Base-by-base conservation (phyloP, 805 yeast genomes). In the Novakomyces olei region DNA sequence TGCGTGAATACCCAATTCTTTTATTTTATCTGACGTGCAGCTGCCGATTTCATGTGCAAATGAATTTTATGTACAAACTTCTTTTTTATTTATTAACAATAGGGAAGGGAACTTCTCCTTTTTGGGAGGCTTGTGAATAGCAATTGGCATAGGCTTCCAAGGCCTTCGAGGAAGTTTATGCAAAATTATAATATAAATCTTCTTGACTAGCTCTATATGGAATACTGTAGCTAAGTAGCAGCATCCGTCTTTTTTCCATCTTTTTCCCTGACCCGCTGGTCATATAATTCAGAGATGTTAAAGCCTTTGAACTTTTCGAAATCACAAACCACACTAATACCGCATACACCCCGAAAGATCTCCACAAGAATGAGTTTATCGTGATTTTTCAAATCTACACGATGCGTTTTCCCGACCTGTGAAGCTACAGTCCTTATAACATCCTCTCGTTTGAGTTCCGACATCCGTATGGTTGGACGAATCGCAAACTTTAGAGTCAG, bases 281-380 rank as follows among this genome's bases (percentile, higher is more conserved):
- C 40, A 18, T 85, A 46, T 12, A 85, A 72, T 54, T 76, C 91
- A 46, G 79, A 85, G 27, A 88, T 53, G 47, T 88, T 88, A 53
- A 65, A 80, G 46, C 71, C 72, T 43, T 67, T 70, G 37, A 65
- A 61, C 40, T 60, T 54, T 15, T 65, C 69, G 44, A 67, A 79
- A 35, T 67, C 65, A 12, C 32, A 33, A 2, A 79, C 80, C 4
- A 81, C 85, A 41, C 88, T 62, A 67, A 79, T 70, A 5, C 98
- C 98, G 22, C 88, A 64, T 39, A 77, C 76, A 39, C 69, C 75
- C 55, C 39, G 24, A 15, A n/a, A 10, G 2, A 14, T 30, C 8
- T 14, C 12, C 14, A 26, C 30, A 33, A 85, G 47, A 30, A 88
- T 66, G 42, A 88, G 56, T 46, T 72, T 71, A 38, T 83, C 92